phyloP scores from a whole-genome alignment of 106 monocot species.

The Acorus gramineus region DNA sequence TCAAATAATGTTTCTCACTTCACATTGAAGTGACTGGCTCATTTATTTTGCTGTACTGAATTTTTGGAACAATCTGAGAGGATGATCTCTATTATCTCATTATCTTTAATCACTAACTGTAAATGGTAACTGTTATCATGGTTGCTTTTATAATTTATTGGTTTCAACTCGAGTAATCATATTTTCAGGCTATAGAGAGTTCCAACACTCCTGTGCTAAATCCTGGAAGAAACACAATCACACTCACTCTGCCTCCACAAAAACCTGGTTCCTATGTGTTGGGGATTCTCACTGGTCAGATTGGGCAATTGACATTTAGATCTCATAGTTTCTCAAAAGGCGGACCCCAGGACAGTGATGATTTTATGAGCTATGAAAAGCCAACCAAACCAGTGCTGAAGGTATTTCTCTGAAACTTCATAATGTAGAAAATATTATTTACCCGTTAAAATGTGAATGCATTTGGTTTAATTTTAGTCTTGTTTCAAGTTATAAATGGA shows the following conservation, averaged over 20 bases:
- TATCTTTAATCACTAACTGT: too few species aligned
- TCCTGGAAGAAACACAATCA: slow-evolving; percentile 76
- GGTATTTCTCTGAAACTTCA: slow-evolving; percentile 22
- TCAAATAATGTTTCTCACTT: too few species aligned
- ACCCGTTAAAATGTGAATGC: neutral
- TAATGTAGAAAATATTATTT: neutral
- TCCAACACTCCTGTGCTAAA: slow-evolving; percentile 51
- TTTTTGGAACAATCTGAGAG: too few species aligned
- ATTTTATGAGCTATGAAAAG: slow-evolving; percentile 98
- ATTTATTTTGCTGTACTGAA: too few species aligned
- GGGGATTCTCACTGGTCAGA: slow-evolving; percentile 94
- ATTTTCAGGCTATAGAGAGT: slow-evolving; percentile 64
- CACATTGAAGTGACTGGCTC: too few species aligned
- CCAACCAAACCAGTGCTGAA: slow-evolving; percentile 89
- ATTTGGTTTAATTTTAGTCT: too few species aligned
- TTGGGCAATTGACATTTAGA: slow-evolving; percentile 80
- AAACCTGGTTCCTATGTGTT: slow-evolving; percentile 89
- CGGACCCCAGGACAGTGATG: slow-evolving; percentile 84
- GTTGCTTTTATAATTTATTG: neutral
- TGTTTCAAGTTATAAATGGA: too few species aligned
- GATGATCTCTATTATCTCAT: too few species aligned
- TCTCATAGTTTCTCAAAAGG: slow-evolving; percentile 97
- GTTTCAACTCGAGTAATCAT: neutral
- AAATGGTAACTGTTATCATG: neutral
- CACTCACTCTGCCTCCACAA: slow-evolving; percentile 67